A percentile compares a stretch with the other conserved stretches of the same genome.
Evolutionary conservation across 495 filamentous ascomycete genomes (phyloP).

Genomic region (Jackrogersella multiformis): DNA sequence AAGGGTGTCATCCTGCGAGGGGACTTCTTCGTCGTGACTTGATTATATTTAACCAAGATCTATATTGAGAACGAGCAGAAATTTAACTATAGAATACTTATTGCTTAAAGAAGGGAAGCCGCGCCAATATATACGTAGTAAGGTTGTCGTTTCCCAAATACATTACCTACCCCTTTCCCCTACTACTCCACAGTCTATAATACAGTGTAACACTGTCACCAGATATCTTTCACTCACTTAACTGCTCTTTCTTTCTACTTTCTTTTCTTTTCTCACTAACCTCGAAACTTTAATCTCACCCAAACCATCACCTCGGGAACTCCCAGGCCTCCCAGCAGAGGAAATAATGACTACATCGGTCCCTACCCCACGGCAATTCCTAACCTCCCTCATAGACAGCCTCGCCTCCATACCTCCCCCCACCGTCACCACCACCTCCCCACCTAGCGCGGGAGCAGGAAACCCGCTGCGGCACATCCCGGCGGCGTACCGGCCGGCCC

Average conservation of each 20-base stretch:
- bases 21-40: too few species aligned
- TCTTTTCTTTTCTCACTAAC: not conserved
- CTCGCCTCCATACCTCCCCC: slow-evolving; percentile 51
- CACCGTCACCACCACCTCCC: not conserved
- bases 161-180: too few species aligned
- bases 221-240: not conserved
- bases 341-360: slow-evolving; percentile 35
- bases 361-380: slow-evolving; percentile 52
- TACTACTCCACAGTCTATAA: slow-evolving; percentile 18
- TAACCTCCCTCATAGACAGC: slow-evolving; percentile 57
- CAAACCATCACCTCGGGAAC: not conserved
- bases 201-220: slow-evolving; percentile 27
- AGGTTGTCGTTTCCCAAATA: too few species aligned
- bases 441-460: not conserved
- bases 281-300: not conserved
- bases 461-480: slow-evolving; percentile 57
- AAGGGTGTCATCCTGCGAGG: too few species aligned
- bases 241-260: too few species aligned
- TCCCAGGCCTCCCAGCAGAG: not conserved
- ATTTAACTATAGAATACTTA: too few species aligned
- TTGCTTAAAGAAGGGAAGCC: not conserved
- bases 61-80: too few species aligned
- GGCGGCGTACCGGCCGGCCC: slow-evolving; percentile 51
- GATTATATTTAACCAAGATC: too few species aligned
- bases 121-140: not conserved